Base-by-base conservation (phyloP, 169 alveolate species). In the Plasmodium vivax region DNA sequence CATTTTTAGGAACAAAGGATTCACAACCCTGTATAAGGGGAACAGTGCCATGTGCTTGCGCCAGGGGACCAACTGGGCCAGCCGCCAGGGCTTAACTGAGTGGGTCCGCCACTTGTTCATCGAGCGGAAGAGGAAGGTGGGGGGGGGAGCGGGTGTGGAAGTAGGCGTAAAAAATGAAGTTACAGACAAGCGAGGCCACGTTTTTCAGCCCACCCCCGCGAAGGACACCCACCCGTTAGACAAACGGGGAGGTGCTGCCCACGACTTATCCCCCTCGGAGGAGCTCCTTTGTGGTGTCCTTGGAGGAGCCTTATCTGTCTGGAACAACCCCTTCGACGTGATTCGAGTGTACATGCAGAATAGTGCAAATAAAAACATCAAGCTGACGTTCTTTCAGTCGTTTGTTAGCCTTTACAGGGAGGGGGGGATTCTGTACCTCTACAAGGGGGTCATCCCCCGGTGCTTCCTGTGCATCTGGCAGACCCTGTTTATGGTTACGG, bases 41-140 rank as follows among this genome's bases (percentile, higher is more conserved):
- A 95, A 96, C 43, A 56, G 94, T 58, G 98, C 98, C 36, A 88
- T 96, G 79, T 96, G 97, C 4, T 91, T 95, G 58, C 92, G 98
- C 23, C 98, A 96, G 83, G 97, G 96, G 36, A 95, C 97, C 1
- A 96, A 96, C 47, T 96, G 98, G 98, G 98, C 98, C n/a, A 93
- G 97, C 27, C 72, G 98, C 27, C 97, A 96, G 72, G 98, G 98
- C 0, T 43, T 96, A 27, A 96, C 98, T n/a, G 98, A 96, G 75
- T 92, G 84, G 79, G 71, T 92, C 1, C 41, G 98, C 38, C 54
- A 41, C 58, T 72, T 56, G 56, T 72, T 41, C 51, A 82, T 92
- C 27, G 58, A 73, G 41, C 73, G 93, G 19, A 92, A 93, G 38
- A 82, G 72, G 19, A 56, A 73, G n/a, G 71, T 43, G 51, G 54